Percentiles rank a stretch among this genome's conserved stretches.
These are phyloP conservation scores for Tolypocladium amazonense DNA, from an alignment of 2,329 filamentous ascomycete species.

Conservation along the genomic window DNA sequence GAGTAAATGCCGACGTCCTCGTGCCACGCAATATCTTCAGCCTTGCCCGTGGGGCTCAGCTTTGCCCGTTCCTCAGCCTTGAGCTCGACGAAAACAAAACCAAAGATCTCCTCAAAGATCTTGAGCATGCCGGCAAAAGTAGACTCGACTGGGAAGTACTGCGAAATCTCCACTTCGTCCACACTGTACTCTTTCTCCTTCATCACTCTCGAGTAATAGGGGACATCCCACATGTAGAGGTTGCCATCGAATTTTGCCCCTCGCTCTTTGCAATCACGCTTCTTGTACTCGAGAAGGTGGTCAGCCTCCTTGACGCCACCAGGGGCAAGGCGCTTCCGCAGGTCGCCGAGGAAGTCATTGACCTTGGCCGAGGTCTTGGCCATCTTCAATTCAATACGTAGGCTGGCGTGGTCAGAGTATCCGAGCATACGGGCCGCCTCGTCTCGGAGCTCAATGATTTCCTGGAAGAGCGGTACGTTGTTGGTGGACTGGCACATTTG, in stretches of 20 bases:
- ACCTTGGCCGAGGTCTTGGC: conserved; percentile 66
- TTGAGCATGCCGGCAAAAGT: conserved; percentile 70
- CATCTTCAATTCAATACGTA: conserved; percentile 77
- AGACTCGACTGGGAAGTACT: conserved; percentile 71
- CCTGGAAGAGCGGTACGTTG: conserved; percentile 64
- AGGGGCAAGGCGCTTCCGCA: conserved; percentile 54
- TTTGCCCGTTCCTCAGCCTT: conserved; percentile 52
- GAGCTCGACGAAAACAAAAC: conserved; percentile 67
- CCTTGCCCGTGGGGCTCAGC: conserved; percentile 56
- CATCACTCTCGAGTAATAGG: conserved; percentile 72
- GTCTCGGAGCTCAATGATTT: conserved; percentile 64
- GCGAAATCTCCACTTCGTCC: conserved; percentile 68
- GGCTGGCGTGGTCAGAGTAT: conserved; percentile 66
- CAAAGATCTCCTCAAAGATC: conserved; percentile 77
- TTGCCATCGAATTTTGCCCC: conserved; percentile 51
- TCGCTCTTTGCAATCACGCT: conserved; percentile 52
- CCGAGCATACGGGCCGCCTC: conserved; percentile 68
- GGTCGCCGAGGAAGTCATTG: conserved; percentile 60
- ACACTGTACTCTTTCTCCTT: conserved; percentile 72
- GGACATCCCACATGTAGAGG: conserved; percentile 76
- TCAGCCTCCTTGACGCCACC: conserved; percentile 62
- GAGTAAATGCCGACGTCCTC: conserved; percentile 74
- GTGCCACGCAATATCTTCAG: conserved; percentile 69
- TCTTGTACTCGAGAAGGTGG: conserved; percentile 64
- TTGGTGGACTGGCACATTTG: conserved; percentile 40